Base-by-base conservation (phyloP, 2,329 filamentous ascomycete genomes). In the Sodiomyces alkalinus region DNA sequence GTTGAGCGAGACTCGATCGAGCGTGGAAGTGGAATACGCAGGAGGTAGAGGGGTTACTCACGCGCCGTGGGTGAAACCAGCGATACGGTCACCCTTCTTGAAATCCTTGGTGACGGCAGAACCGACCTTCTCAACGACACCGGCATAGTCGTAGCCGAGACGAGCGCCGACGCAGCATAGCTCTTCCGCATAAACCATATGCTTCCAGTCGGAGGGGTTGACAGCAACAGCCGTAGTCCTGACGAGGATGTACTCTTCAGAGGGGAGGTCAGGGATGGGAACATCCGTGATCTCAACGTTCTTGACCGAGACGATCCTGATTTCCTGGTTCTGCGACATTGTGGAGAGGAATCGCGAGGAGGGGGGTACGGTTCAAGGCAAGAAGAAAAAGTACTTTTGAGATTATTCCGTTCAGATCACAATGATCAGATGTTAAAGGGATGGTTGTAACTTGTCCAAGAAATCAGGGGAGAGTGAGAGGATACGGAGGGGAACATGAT, bases 101-200 rank as follows among this genome's bases (percentile, higher is more conserved):
- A 64, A 56, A 5, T 43, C 36, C 35, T 56, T 55, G 17, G 47
- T 56, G 16, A 64, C 54, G 14, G 47, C 49, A 3, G 43, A 32
- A 8, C 62, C 62, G 21, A 65, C 49, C 31, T 59, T 51, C 27
- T 60, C 52, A 2, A 67, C 55, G 12, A 58, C 40, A 22, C 62
- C 62, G 19, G 55, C 54, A 30, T 58, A 65, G 39, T 66, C 62
- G 28, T 52, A 61, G 10, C 59, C 62, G 19, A 52, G 40, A 16
- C 38, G 39, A 24, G 36, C 21, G 15, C 40, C 41, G 8, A 26
- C 29, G 26, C 36, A 41, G 13, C 38, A 39, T 8, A 29, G 19
- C 10, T 32, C 22, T 12, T 39, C 31, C 17, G 33, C 35, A n/a
- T 17, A n/a, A 13, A 49, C 36, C 32, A 53, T 37, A 28, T 38